Conservation (phyloP, 2,329 filamentous ascomycete species). For the Aspergillus pseudoterreus region DNA sequence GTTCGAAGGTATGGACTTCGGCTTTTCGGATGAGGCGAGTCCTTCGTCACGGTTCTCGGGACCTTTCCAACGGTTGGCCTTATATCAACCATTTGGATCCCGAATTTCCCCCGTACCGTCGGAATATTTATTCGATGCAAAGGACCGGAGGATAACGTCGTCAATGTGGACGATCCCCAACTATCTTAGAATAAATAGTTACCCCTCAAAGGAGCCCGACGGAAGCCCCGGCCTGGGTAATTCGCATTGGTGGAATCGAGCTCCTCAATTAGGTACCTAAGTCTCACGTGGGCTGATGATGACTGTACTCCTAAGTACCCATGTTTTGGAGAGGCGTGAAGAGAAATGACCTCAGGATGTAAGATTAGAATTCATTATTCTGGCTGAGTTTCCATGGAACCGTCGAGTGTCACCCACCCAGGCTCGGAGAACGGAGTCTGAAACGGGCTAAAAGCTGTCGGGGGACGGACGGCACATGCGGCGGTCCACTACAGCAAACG, state of each 20-base stretch:
- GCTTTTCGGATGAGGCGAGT: slow-evolving; percentile 1
- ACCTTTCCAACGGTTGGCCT: background rate
- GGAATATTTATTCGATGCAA: background rate
- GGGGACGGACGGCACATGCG: slow-evolving; percentile 16
- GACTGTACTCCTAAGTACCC: background rate
- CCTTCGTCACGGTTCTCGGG: background rate
- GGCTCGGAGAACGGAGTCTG: slow-evolving; percentile 25
- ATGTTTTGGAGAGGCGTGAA: too few species aligned
- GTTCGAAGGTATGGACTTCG: background rate
- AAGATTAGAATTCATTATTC: background rate
- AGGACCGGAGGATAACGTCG: background rate
- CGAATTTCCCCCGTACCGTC: background rate
- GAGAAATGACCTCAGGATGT: background rate
- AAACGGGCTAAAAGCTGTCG: slow-evolving; percentile 22
- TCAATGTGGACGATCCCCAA: too few species aligned
- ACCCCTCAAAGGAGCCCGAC: background rate
- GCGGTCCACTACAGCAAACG: slow-evolving; percentile 12
- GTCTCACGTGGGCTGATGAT: background rate
- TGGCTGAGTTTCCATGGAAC: slow-evolving; percentile 4
- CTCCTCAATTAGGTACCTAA: background rate
- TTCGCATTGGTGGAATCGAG: background rate
- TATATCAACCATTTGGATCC: background rate
- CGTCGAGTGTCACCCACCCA: slow-evolving; percentile 3
- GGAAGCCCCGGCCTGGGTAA: slow-evolving; percentile 6
- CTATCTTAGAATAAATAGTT: background rate